These are phyloP conservation scores for Ligustrum vulgare DNA, from an alignment of 257 asterid species.

Conservation along the genomic window DNA sequence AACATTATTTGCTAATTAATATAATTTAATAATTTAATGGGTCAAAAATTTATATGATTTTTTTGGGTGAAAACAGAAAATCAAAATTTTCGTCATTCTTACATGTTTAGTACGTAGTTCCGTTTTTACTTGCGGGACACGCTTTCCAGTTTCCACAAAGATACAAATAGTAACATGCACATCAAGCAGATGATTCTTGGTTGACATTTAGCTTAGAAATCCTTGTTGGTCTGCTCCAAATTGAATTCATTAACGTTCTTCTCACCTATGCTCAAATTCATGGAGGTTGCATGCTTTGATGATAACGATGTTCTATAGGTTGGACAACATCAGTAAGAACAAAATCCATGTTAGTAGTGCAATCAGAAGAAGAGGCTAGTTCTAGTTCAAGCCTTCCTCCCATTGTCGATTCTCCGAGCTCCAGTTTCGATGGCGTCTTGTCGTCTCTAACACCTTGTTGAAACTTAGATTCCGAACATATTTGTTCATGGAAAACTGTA, in stretches of 20 bases:
- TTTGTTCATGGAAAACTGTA: constrained; percentile 11
- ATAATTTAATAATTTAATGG: neutral
- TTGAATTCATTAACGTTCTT: no score
- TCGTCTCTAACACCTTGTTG: constrained; percentile 13
- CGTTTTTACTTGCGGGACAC: no score
- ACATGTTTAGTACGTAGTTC: no score
- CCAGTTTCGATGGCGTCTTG: constrained; percentile 35
- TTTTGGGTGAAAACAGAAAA: neutral
- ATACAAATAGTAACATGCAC: no score
- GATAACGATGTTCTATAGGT: constrained; percentile 22
- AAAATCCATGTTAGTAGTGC: constrained; percentile 36
- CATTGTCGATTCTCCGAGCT: constrained; percentile 34
- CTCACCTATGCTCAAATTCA: constrained; percentile 20
- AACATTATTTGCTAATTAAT: neutral
- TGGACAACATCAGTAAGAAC: constrained; percentile 33
- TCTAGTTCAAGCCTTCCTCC: constrained; percentile 20
- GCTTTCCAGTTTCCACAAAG: neutral
- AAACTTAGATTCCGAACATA: constrained; percentile 11
- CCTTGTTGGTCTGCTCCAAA: neutral
- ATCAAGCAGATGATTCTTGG: neutral
- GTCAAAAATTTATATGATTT: constrained; percentile 8
- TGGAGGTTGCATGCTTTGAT: constrained; percentile 9
- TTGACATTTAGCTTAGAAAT: neutral
- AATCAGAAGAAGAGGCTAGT: constrained; percentile 24
- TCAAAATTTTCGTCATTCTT: no score